Percentiles rank a stretch among this genome's conserved stretches.
phyloP scores from a whole-genome alignment of 192 early-diverging fungal genomes.

The Dispira simplex region DNA sequence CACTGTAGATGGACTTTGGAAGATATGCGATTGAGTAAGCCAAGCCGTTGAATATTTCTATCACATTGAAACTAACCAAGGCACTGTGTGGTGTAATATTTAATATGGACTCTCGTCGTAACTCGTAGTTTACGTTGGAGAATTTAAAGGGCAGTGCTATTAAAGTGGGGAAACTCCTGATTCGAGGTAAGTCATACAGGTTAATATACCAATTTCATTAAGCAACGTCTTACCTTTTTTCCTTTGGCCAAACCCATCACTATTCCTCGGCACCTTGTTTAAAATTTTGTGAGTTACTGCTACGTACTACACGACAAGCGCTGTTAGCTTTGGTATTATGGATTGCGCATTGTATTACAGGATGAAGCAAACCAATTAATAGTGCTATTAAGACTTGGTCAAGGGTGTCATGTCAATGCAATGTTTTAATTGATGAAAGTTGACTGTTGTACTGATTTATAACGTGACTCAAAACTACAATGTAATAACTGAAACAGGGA shows the following conservation, averaged over 20 bases:
- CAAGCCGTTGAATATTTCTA: background rate
- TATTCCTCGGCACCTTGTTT: background rate
- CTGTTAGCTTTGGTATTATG: too few species aligned
- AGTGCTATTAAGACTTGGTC: too few species aligned
- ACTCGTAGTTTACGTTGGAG: background rate
- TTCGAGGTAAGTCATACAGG: background rate
- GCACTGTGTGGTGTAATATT: background rate
- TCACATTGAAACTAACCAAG: too few species aligned
- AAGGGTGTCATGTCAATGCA: too few species aligned
- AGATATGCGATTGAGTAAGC: background rate
- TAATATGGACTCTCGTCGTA: background rate
- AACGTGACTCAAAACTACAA: too few species aligned
- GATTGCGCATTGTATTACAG: too few species aligned
- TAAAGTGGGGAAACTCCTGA: background rate
- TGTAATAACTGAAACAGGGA: too few species aligned
- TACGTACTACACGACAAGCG: too few species aligned
- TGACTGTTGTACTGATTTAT: too few species aligned
- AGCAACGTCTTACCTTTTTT: background rate
- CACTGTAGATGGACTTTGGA: background rate
- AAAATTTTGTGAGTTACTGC: background rate
- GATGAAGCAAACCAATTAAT: too few species aligned
- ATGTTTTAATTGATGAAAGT: too few species aligned
- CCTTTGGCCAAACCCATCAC: background rate
- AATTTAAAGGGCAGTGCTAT: background rate
- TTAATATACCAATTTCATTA: background rate